Percentiles rank a stretch among this genome's conserved stretches.
phyloP scores from a whole-genome alignment of 2,329 filamentous ascomycete genomes.

The Neonectria punicea region DNA sequence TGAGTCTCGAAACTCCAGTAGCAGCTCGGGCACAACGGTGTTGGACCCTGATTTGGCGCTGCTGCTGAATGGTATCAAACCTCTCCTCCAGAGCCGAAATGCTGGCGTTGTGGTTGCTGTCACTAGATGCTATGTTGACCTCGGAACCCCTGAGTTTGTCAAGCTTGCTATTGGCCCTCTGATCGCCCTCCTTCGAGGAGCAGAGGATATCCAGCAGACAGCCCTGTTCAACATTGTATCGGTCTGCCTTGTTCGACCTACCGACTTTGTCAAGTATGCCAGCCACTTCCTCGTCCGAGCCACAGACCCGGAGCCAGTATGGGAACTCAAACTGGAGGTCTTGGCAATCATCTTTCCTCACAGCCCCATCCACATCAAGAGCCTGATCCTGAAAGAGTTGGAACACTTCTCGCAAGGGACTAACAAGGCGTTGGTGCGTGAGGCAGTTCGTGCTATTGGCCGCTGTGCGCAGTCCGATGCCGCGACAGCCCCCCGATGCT shows the following conservation, averaged over 20 bases:
- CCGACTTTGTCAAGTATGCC: constrained; percentile 86
- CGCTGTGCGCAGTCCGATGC: constrained; percentile 86
- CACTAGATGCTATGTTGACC: constrained; percentile 82
- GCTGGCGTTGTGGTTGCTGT: constrained; percentile 92
- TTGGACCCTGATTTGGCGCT: constrained; percentile 86
- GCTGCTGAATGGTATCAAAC: constrained; percentile 80
- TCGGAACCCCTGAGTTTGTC: constrained; percentile 83
- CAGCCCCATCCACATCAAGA: constrained; percentile 78
- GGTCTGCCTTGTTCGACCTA: constrained; percentile 81
- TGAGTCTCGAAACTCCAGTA: constrained; percentile 61
- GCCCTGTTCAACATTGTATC: constrained; percentile 95
- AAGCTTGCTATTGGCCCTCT: constrained; percentile 82
- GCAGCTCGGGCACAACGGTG: constrained; percentile 59
- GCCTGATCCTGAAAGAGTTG: constrained; percentile 88
- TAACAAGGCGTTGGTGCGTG: constrained; percentile 82
- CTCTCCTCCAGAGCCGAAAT: constrained; percentile 92
- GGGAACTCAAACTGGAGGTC: constrained; percentile 91
- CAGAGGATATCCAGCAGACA: constrained; percentile 88
- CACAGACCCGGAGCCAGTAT: constrained; percentile 82
- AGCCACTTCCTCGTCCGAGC: constrained; percentile 89
- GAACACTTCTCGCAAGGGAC: constrained; percentile 87
- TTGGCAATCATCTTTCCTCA: constrained; percentile 92
- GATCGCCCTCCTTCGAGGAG: constrained; percentile 83
- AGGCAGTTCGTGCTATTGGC: constrained; percentile 92
- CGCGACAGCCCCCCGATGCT: constrained; percentile 78